Evolutionary conservation across 495 filamentous ascomycete species (phyloP), one percentile per base, ranked within the genome.

Genomic region (Podospora bellae-mahoneyi): DNA sequence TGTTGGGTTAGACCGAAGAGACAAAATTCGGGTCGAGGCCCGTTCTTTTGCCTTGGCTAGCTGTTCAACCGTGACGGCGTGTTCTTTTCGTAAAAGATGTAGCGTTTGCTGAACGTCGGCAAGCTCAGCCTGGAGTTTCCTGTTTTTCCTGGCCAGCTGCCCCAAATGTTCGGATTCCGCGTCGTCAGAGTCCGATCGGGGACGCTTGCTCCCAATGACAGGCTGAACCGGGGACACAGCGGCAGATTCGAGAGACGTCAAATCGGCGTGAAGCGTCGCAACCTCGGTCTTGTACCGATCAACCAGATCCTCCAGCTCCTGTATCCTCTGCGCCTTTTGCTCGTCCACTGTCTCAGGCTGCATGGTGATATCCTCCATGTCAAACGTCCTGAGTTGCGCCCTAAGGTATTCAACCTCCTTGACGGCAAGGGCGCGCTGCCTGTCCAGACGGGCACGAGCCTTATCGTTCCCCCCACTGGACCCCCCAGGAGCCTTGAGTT

Each of bases 341-440:
- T 89, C 86, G 71, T 98, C 92, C 62, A 90, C 90, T 57, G 83
- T 87, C 18, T 92, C 90, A 2, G 88, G 84, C 66, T 94, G 88
- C 80, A 97, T 90, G 2, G 93, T 94, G 56, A 85, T 84, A 75
- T 97, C 94, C 78, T 98, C 96, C 27, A 88, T 86, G 68, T 97
- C 94, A 66, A 94, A 97, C 0, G 90, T 90, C 76, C 96, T 96
- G 26, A 97, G 81, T 73, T 99, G 95, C 4, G 91, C 94, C 18
- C 96, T 90, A 7, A 99, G 84, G 75, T 94, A 95, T 69, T 97
- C 92, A 6, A 96, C 92, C 75, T 99, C 96, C 73, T 97, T 97
- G 23, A 92, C 78, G 4, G 92, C 92, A 3, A 98, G 84, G 6
- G 86, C 86, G 66, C 91, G 89, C 75, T 97, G 94, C 53, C 94